Base-by-base conservation (phyloP, 202 grass and related monocot species). In the Setaria italica region DNA sequence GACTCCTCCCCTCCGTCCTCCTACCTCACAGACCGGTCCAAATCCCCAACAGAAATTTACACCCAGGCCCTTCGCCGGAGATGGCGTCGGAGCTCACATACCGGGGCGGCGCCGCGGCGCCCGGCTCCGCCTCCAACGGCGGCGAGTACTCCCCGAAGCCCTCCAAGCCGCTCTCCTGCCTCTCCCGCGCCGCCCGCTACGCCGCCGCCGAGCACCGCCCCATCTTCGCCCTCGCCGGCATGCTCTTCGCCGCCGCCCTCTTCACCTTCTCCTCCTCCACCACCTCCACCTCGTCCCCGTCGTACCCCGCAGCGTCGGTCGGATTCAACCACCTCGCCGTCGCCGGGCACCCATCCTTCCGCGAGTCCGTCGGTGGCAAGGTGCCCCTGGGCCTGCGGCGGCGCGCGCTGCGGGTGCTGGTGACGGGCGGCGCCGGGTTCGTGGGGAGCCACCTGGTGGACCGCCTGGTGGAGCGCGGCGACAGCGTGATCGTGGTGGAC, bases 391-490 rank as follows among this genome's bases (percentile, higher is more conserved):
- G 92, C 17, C 71, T 94, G 67, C 84, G 78, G 10, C 78, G 80
- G 33, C 90, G 88, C 29, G 78, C 25, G 72, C 79, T 90, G 67
- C 84, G 92, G 47, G 80, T 94, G 56, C 87, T 94, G 19, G 92
- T 94, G 35, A 94, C 92, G 13, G 92, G 92, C 42, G 92, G 92
- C 74, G 89, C 92, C 20, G 92, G 92, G 19, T 94, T 94, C 78
- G 92, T 94, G 11, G 92, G 92, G 78, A 94, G 92, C 84, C 92
- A 94, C 75, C 84, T 94, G 19, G 92, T 92, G 74, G 92, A 94
- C 58, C 87, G 87, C 4, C 82, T 94, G 32, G 60, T 94, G 75
- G 92, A 76, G 77, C 81, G 92, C 74, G 92, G 92, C 46, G 92
- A 94, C 75, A 89, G 73, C 82, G 92, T 94, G 39, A 92, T 94